Base-by-base conservation (phyloP, 768 basidiomycete species). In the Xerocomus brunneocitrinus region DNA sequence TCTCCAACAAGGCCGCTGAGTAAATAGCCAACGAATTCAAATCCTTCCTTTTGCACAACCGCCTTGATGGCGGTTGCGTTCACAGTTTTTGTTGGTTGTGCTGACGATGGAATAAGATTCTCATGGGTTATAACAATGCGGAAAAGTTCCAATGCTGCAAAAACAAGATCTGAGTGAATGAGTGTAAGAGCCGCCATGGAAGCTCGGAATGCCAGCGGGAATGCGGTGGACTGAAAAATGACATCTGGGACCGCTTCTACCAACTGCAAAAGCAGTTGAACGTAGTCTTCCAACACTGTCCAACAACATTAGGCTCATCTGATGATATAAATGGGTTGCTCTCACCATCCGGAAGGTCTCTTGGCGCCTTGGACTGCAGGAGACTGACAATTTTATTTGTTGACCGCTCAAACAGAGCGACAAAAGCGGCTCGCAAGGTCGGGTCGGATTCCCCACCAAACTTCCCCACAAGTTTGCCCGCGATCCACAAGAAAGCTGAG, bases 401-500 rank as follows among this genome's bases (percentile, higher is more conserved):
- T 12, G 85, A 80, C 39, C 80, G 75, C 62, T 95, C 93, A 62
- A 87, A 93, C 35, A 89, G 67, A 19, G 77, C 76, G 50, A 76
- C 73, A 57, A 92, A 79, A 7, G 87, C 73, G 6, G 63, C 70
- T 32, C 81, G 80, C 28, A 97, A 63, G 42, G 69, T 65, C 5
- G 75, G 63, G 56, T 85, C 77, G 34, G 81, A 77, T 52, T 84
- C 82, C 43, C 83, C 75, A 16, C 88, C 91, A 64, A 89, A 97
- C 58, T 82, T 79, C 31, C 76, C 76, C n/a, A 91, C 78, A 27
- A 90, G 70, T 71, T 98, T 98, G 41, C 92, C 89, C 30, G 84
- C 85, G 54, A 98, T 90, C 97, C 97, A 99, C 22, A 98, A 69
- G 71, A 91, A 98, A 58, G 89, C 87, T 10, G 95, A 80, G 63